A percentile compares a stretch with the other conserved stretches of the same genome.
Evolutionary conservation across 495 filamentous ascomycete genomes (phyloP).

Genomic region (Glutinoglossum americanum): DNA sequence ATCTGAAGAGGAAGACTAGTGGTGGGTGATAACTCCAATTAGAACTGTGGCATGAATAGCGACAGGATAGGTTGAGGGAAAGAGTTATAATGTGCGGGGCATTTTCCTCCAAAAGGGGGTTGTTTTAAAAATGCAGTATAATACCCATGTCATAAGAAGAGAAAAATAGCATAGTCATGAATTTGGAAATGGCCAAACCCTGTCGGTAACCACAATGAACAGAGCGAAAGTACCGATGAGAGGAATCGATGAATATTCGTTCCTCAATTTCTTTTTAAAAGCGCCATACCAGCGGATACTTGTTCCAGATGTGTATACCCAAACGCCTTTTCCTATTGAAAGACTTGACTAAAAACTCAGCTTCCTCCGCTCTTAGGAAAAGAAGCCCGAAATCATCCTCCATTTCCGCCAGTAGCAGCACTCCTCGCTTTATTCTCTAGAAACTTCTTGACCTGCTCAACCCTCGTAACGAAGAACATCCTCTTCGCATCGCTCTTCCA

Average conservation of each 20-base stretch:
- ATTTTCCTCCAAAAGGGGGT: background rate
- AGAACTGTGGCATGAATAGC: background rate
- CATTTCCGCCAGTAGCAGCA: background rate
- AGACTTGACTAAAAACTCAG: background rate
- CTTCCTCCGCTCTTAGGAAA: background rate
- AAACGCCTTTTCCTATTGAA: background rate
- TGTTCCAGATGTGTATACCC: background rate
- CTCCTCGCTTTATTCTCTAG: slow-evolving; percentile 38
- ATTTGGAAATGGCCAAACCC: too few species aligned
- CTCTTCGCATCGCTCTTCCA: slow-evolving; percentile 64
- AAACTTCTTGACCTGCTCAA: slow-evolving; percentile 66
- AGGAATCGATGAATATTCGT: background rate
- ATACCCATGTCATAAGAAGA: background rate
- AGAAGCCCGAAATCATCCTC: background rate
- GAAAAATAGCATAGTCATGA: background rate
- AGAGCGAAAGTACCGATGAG: background rate
- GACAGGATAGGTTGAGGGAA: background rate
- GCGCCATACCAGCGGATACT: background rate
- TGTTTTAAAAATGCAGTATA: background rate
- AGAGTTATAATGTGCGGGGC: background rate
- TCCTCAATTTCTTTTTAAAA: background rate
- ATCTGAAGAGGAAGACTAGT: background rate
- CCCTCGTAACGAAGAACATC: slow-evolving; percentile 69
- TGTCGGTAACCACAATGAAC: background rate
- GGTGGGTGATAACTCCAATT: background rate